Evolutionary conservation across 2,329 filamentous ascomycete species (phyloP).

Genomic region (Aspergillaceae sp.): DNA sequence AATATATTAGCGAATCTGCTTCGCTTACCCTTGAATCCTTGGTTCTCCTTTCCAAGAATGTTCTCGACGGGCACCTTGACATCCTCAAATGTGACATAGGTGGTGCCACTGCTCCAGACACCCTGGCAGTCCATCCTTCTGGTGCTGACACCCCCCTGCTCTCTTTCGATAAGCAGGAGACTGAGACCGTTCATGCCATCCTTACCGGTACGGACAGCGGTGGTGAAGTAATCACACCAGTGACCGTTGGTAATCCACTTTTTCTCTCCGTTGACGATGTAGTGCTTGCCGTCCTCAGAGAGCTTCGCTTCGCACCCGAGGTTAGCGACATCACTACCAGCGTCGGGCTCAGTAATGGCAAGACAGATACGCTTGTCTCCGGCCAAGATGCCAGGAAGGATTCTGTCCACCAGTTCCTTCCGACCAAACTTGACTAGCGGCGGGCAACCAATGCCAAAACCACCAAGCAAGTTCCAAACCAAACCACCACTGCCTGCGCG

Average conservation of each 20-base stretch:
- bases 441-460: constrained; percentile 91
- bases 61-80: constrained; percentile 99
- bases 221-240: constrained; percentile 96
- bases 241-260: constrained; percentile 99
- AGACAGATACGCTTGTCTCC: constrained; percentile 97
- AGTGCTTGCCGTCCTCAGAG: constrained; percentile 92
- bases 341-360: constrained; percentile 94
- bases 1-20: neutral
- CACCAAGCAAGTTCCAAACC: constrained; percentile 93
- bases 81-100: constrained; percentile 96
- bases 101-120: constrained; percentile 90
- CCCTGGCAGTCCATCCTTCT: constrained; percentile 97
- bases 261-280: constrained; percentile 99
- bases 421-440: constrained; percentile 88
- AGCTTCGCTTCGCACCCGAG: constrained; percentile 93
- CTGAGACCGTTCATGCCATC: constrained; percentile 88
- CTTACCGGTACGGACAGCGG: constrained; percentile 81
- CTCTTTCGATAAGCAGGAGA: constrained; percentile 84
- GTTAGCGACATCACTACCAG: constrained; percentile 90
- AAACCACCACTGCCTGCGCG: constrained; percentile 83
- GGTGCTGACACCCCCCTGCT: constrained; percentile 75
- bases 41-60: constrained; percentile 93
- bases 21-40: constrained; percentile 72
- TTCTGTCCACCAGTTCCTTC: constrained; percentile 73
- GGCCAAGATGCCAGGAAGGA: constrained; percentile 76